Conservation (phyloP, 371 early-diverging fungal genomes). For the Apophysomyces elegans region DNA sequence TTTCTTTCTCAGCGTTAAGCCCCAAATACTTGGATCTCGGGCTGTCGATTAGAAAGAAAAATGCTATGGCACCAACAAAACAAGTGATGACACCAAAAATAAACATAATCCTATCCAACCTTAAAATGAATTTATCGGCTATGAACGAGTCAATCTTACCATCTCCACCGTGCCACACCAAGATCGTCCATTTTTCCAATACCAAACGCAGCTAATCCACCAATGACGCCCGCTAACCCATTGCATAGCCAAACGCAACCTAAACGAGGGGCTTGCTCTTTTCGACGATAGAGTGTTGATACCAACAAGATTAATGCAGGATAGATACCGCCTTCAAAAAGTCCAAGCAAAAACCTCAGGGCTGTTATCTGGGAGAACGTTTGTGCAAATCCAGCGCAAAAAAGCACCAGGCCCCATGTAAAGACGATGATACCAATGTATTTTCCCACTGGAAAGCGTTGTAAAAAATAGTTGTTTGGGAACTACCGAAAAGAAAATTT, state of each 20-base stretch:
- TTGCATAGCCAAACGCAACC: slow-evolving; percentile 28
- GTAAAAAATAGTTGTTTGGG: slow-evolving; percentile 49
- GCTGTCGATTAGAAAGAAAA: slow-evolving; percentile 44
- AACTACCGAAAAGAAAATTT: slow-evolving; percentile 21
- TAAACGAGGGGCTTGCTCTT: slow-evolving; percentile 30
- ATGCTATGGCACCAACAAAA: slow-evolving; percentile 26
- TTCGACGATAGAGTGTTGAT: slow-evolving; percentile 27
- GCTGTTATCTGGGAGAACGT: slow-evolving; percentile 42
- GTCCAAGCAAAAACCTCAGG: slow-evolving; percentile 38
- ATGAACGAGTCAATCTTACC: slow-evolving; percentile 23
- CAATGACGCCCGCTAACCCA: slow-evolving; percentile 52
- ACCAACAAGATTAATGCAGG: slow-evolving; percentile 28
- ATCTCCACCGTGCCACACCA: slow-evolving; percentile 53
- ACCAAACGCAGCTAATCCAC: slow-evolving; percentile 62
- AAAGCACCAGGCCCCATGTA: slow-evolving; percentile 41
- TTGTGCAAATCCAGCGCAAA: slow-evolving; percentile 26
- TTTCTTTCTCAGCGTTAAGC: slow-evolving; percentile 41
- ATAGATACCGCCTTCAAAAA: slow-evolving; percentile 37
- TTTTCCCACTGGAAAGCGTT: slow-evolving; percentile 34
- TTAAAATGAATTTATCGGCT: slow-evolving; percentile 19
- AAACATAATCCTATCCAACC: slow-evolving; percentile 26
- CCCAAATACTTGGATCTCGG: slow-evolving; percentile 34
- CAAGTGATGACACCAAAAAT: slow-evolving; percentile 29
- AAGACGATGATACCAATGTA: slow-evolving; percentile 40
- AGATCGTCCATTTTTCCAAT: slow-evolving; percentile 49